These are phyloP conservation scores for Kluyveromyces nonfermentans DNA, from an alignment of 805 yeast genomes.

Conservation along the genomic window DNA sequence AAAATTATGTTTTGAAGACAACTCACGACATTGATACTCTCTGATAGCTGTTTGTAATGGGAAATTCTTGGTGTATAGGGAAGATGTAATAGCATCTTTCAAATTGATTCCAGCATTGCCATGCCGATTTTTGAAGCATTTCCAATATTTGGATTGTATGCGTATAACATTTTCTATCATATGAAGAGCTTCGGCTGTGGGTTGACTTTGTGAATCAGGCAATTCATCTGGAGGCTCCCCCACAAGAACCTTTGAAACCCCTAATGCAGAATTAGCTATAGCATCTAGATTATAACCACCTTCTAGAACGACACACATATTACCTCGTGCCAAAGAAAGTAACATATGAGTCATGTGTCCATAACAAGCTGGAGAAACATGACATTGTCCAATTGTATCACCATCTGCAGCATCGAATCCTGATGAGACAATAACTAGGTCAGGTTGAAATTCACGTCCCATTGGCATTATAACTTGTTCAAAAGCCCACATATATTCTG, in stretches of 20 bases:
- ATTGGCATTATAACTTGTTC: slow-evolving; percentile 79
- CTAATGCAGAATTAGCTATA: slow-evolving; percentile 81
- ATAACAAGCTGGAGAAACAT: slow-evolving; percentile 90
- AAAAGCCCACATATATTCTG: slow-evolving; percentile 90
- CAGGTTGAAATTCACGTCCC: slow-evolving; percentile 84
- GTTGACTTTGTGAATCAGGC: slow-evolving; percentile 40
- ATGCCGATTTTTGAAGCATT: slow-evolving; percentile 54
- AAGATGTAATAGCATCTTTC: slow-evolving; percentile 27
- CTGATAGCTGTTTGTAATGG: slow-evolving; percentile 68
- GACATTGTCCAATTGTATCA: slow-evolving; percentile 93
- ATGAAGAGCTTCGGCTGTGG: slow-evolving; percentile 68
- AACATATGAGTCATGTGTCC: slow-evolving; percentile 93
- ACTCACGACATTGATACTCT: slow-evolving; percentile 51
- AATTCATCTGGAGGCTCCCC: slow-evolving; percentile 93
- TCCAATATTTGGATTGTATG: slow-evolving; percentile 82
- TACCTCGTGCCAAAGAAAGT: slow-evolving; percentile 81
- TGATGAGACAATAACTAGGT: slow-evolving; percentile 82
- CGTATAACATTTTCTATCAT: slow-evolving; percentile 74
- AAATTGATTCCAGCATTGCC: slow-evolving; percentile 40
- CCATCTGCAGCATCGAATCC: slow-evolving; percentile 99
- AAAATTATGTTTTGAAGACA: slow-evolving; percentile 47
- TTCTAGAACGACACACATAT: slow-evolving; percentile 80
- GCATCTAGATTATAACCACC: slow-evolving; percentile 95
- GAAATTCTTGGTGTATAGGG: slow-evolving; percentile 33
- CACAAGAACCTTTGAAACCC: slow-evolving; percentile 80